Conservation (phyloP, 73 alveolate species). For the Uronychia binucleata region DNA sequence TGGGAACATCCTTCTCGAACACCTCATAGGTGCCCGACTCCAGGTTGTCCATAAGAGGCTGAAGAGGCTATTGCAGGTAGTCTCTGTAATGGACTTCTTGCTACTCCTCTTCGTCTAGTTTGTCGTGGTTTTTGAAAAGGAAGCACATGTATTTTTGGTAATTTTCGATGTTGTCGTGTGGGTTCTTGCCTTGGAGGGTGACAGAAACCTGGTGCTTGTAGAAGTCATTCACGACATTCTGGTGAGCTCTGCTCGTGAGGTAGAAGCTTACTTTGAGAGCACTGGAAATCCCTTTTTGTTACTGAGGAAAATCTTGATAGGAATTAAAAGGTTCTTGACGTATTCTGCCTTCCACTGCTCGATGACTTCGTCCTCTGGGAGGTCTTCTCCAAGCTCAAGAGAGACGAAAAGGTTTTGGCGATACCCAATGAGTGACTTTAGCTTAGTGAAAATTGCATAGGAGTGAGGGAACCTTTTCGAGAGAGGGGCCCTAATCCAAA, state of each 20-base stretch:
- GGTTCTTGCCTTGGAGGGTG: conserved; percentile 61
- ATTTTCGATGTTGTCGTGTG: conserved; percentile 36
- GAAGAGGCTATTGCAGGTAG: conserved; percentile 87
- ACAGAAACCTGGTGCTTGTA: conserved; percentile 62
- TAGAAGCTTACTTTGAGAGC: conserved; percentile 43
- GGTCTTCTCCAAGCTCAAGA: conserved; percentile 28
- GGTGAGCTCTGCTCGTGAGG: conserved; percentile 38
- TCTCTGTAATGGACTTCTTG: conserved; percentile 77
- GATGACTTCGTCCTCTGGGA: conserved; percentile 25
- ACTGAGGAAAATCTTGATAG: conserved; percentile 52
- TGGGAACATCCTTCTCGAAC: conserved; percentile 80
- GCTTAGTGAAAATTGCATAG: conserved; percentile 11
- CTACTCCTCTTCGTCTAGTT: conserved; percentile 43
- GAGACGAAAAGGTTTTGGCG: conserved; percentile 18
- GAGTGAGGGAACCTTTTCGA: conserved; percentile 4
- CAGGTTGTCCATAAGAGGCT: conserved; percentile 91
- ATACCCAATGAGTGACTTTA: conserved; percentile 38
- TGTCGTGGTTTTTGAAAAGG: conserved; percentile 60
- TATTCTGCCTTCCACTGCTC: conserved; percentile 50
- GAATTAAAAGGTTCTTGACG: conserved; percentile 55
- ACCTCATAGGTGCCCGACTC: conserved; percentile 80
- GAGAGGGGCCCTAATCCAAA: not conserved
- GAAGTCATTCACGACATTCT: conserved; percentile 55
- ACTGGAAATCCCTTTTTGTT: conserved; percentile 80
- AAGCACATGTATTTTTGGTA: conserved; percentile 58